Percentiles rank a stretch among this genome's conserved stretches.
These are phyloP conservation scores for Aspergillus panamensis DNA, from an alignment of 495 filamentous ascomycete species.

Conservation along the genomic window DNA sequence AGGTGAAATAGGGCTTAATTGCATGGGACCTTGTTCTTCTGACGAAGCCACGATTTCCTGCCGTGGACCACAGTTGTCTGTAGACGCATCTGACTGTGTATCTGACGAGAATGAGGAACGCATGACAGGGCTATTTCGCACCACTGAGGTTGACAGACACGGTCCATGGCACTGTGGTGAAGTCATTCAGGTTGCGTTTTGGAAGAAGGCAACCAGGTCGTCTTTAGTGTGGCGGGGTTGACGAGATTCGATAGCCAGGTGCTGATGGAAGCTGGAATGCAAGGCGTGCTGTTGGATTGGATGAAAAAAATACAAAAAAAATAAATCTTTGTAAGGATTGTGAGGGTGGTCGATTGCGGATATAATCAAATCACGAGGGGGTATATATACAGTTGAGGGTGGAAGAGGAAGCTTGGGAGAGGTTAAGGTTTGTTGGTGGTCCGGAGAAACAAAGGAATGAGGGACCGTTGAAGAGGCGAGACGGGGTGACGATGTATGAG, in stretches of 20 bases:
- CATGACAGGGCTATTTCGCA: conserved; percentile 33
- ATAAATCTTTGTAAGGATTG: conserved; percentile 15
- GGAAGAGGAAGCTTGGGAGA: conserved; percentile 14
- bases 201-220: conserved; percentile 8
- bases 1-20: conserved; percentile 22
- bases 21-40: conserved; percentile 17
- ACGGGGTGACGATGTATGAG: background rate
- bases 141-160: conserved; percentile 27
- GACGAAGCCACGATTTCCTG: conserved; percentile 15
- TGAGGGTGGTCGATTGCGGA: conserved; percentile 10
- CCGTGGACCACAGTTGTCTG: conserved; percentile 13
- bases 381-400: conserved; percentile 13
- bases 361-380: background rate
- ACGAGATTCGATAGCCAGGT: conserved; percentile 2
- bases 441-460: conserved; percentile 5
- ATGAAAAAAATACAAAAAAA: background rate
- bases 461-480: conserved; percentile 1
- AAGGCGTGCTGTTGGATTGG: conserved; percentile 13
- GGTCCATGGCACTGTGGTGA: conserved; percentile 38
- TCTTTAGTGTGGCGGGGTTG: conserved; percentile 2
- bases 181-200: conserved; percentile 34
- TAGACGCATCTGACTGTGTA: conserved; percentile 16
- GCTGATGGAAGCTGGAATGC: conserved; percentile 1
- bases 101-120: conserved; percentile 23
- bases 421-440: conserved; percentile 13